Evolutionary conservation across 1,284 basidiomycete species (phyloP), one percentile per base, ranked within the genome.

Genomic region (Mycena citricolor): DNA sequence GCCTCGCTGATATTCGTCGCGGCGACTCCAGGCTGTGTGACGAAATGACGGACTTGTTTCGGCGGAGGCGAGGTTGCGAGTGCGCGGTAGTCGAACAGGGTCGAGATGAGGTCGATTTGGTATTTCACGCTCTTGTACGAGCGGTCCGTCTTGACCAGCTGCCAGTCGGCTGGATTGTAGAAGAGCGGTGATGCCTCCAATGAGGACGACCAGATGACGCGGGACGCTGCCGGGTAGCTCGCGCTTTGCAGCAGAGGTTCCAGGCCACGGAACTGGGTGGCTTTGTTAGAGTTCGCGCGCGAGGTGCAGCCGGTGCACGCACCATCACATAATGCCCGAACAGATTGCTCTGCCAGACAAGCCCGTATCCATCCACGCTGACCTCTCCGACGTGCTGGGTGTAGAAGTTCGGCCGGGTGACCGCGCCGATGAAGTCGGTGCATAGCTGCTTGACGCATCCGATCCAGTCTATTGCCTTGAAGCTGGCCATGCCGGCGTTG

Each of bases 281-380:
- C 19, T 17, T 21, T 7, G 32, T 40, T 22, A 20, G 21, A 14
- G 19, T 19, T 16, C 26, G 31, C 21, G 16, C 11, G 25, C 26
- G 36, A 39, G 25, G n/a, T n/a, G n/a, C n/a, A 21, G 6, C 19
- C 32, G 16, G 20, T 38, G 26, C 11, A 73, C 87, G 50, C 55
- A 93, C 91, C 56, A 95, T 65, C 28, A 79, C 52, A 59, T 88
- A 94, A 57, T 91, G 88, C 0, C 86, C 83, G 43, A 94, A 88
- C 17, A 92, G 72, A 56, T 94, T 94, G 43, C 82, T 84, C 57
- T 93, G 87, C 88, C 89, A 95, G 7, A 86, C 77, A 70, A 74
- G 81, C 0, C 92, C 92, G 0, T 92, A 64, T 16, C 85, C 80
- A 45, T 94, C 90, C 14, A 69, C 64, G 49, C 79, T 89, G 45